Evolutionary conservation across 306 rosid species (phyloP).

Genomic region (Vicia faba): DNA sequence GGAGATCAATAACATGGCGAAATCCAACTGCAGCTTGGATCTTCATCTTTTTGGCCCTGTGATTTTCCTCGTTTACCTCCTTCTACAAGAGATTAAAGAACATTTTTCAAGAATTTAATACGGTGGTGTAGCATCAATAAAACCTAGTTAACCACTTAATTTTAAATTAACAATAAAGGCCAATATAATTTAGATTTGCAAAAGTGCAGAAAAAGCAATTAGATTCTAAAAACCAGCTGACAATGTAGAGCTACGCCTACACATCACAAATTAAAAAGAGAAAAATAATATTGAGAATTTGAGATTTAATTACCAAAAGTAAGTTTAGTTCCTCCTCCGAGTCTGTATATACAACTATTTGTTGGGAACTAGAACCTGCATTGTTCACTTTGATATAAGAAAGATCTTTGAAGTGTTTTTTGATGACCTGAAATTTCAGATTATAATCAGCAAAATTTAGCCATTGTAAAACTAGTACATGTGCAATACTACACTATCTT

Average conservation of each 20-base stretch:
- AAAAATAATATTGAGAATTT: constrained; percentile 22
- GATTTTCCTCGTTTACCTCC: constrained; percentile 65
- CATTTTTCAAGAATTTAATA: constrained; percentile 6
- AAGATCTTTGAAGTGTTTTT: constrained; percentile 72
- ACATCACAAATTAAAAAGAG: constrained; percentile 22
- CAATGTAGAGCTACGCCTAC: constrained; percentile 1
- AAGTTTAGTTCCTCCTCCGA: constrained; percentile 65
- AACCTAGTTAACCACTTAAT: constrained; percentile 11
- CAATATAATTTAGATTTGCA: neutral
- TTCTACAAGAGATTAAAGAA: constrained; percentile 52
- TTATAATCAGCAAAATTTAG: constrained; percentile 36
- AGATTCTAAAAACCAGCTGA: constrained; percentile 18
- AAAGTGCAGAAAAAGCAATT: constrained; percentile 11
- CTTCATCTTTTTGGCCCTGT: constrained; percentile 54
- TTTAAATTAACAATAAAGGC: constrained; percentile 32
- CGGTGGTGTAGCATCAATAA: neutral
- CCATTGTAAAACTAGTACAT: constrained; percentile 24
- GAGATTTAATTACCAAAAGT: constrained; percentile 63
- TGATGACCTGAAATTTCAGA: constrained; percentile 70
- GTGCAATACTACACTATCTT: neutral
- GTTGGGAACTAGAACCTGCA: constrained; percentile 55
- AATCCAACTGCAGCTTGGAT: constrained; percentile 82
- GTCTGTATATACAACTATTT: constrained; percentile 66
- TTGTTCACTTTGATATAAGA: constrained; percentile 50
- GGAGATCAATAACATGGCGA: constrained; percentile 95